A percentile compares a stretch with the other conserved stretches of the same genome.
Conservation (phyloP, 2,329 filamentous ascomycete species). For the Bipolaris oryzae region DNA sequence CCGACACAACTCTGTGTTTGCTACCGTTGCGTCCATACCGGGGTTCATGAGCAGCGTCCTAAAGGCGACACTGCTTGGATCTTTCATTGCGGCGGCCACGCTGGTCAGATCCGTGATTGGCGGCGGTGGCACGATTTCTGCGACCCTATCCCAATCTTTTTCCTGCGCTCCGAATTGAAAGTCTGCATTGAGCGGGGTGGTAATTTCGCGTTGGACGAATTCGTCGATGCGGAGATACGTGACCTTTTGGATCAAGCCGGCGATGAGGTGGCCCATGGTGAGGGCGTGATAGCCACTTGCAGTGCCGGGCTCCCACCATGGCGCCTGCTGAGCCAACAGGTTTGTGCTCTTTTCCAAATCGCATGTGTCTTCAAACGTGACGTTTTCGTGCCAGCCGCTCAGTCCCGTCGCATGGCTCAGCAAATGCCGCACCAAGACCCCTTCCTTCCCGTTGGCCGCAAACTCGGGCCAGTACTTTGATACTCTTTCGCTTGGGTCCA, state of each 20-base stretch:
- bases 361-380: conserved; percentile 13
- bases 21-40: conserved; percentile 9
- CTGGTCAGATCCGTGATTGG: background rate
- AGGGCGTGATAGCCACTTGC: conserved; percentile 23
- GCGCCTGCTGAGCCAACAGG: conserved; percentile 17
- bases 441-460: conserved; percentile 21
- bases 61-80: background rate
- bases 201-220: conserved; percentile 64
- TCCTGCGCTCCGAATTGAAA: conserved; percentile 20
- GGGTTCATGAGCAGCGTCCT: conserved; percentile 17
- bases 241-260: conserved; percentile 15
- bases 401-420: conserved; percentile 23
- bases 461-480: conserved; percentile 32
- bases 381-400: conserved; percentile 16
- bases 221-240: conserved; percentile 11
- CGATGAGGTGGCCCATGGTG: conserved; percentile 25
- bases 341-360: conserved; percentile 14
- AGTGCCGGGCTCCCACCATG: conserved; percentile 27
- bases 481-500: conserved; percentile 24
- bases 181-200: conserved; percentile 59
- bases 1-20: conserved; percentile 9
- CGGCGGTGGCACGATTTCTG: conserved; percentile 22
- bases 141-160: conserved; percentile 13
- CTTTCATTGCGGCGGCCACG: background rate
- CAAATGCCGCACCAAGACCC: conserved; percentile 22